Conservation (phyloP, 1,284 basidiomycete species). For the Papiliotrema fonsecae region DNA sequence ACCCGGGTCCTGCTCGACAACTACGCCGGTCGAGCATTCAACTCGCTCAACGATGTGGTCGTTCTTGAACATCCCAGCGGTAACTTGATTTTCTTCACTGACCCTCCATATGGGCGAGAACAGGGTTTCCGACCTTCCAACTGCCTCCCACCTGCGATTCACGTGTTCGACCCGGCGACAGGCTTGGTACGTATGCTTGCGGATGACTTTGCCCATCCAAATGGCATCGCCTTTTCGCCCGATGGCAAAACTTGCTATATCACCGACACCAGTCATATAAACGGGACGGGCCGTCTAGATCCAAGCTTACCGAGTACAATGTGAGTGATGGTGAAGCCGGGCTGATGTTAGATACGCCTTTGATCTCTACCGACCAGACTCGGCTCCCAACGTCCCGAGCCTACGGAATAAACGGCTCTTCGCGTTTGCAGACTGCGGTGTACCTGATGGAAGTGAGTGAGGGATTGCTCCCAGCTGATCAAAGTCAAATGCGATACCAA, state of each 20-base stretch:
- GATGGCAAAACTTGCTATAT: slow-evolving; percentile 15
- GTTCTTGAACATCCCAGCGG: slow-evolving; percentile 53
- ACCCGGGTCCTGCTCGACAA: slow-evolving; percentile 58
- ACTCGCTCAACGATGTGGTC: slow-evolving; percentile 70
- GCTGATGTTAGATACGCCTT: slow-evolving; percentile 27
- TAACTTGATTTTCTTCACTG: slow-evolving; percentile 35
- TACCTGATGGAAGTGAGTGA: slow-evolving; percentile 27
- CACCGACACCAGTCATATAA: slow-evolving; percentile 27
- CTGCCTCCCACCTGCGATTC: slow-evolving; percentile 62
- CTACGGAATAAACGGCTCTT: slow-evolving; percentile 28
- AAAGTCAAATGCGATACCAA: slow-evolving; percentile 19
- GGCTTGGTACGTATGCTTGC: slow-evolving; percentile 63
- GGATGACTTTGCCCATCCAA: slow-evolving; percentile 55
- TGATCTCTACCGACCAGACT: slow-evolving; percentile 20
- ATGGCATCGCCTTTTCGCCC: slow-evolving; percentile 27
- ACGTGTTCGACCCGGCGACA: slow-evolving; percentile 62
- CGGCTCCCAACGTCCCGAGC: slow-evolving; percentile 12
- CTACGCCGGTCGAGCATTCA: slow-evolving; percentile 68
- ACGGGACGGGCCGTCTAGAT: slow-evolving; percentile 18
- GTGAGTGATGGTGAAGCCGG: slow-evolving; percentile 10
- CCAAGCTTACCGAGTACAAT: slow-evolving; percentile 19
- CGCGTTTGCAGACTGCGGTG: slow-evolving; percentile 30
- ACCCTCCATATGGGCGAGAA: slow-evolving; percentile 31
- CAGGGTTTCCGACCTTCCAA: slow-evolving; percentile 44
- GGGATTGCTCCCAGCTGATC: background rate